Base-by-base conservation (phyloP, 2,329 filamentous ascomycete species). In the Myriosclerotinia duriaeana region DNA sequence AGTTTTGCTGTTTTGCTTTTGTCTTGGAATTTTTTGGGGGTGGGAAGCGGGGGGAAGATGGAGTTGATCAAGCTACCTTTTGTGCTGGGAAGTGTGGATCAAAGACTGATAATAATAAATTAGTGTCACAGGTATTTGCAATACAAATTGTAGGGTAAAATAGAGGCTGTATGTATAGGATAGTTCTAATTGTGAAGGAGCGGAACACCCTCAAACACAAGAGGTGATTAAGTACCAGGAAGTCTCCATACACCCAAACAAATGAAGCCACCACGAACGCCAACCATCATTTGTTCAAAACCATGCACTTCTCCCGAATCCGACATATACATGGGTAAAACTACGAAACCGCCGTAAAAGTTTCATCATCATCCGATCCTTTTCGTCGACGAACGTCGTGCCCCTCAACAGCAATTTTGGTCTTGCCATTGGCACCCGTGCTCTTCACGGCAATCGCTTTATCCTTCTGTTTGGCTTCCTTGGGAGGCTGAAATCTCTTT, bases 401-500 rank as follows among this genome's bases (percentile, higher is more conserved):
- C 42, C 72, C 71, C 52, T 76, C 74, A n/a, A 74, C 59, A 54
- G 69, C 70, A 52, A 77, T 68, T 56, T 68, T 75, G 36, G 69
- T 66, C 30, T 64, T 73, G 11, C 74, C 75, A 61, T 75, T 72
- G 7, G 65, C 70, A 17, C 74, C 73, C 9, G 73, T 75, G 53
- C 62, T 76, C 55, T 65, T 72, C 8, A 68, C 70, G 53, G 70
- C 72, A 20, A 71, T 69, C 11, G 72, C 68, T 65, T 76, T 75
- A 59, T 74, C 72, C 67, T 75, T 76, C 50, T 74, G 71, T 63
- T 71, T 74, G 46, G 66, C 64, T n/a, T 78, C 75, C 70, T 78
- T 76, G 36, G 79, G 74, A 5, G 89, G 78, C 68, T 86, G 83
- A 75, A 95, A 95, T 36, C 91, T 84, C 80, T 91, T 93, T 68